Evolutionary conservation across 805 yeast genomes (phyloP), one percentile per base, ranked within the genome.

Genomic region (Wickerhamiella qilinensis): DNA sequence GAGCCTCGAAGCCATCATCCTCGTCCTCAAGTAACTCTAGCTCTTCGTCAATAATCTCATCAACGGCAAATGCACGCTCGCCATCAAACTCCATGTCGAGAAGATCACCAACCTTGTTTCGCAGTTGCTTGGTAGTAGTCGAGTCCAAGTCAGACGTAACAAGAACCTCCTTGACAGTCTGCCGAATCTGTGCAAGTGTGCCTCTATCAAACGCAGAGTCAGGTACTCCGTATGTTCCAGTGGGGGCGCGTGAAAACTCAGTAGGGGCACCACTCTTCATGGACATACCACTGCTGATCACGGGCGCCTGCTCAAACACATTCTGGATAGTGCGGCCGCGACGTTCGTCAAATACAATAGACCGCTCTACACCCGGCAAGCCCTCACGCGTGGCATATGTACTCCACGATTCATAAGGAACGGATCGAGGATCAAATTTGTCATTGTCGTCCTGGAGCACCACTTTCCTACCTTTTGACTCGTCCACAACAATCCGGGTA

Each of bases 401-500:
- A 14, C 44, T 38, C 67, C 67, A 62, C 2, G 59, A 42, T 43
- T 63, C 66, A 42, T 55, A 39, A 4, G 63, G 62, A 15, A 63
- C 56, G 11, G 43, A 35, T 4, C 51, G 43, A 5, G 60, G 60
- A 36, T 62, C 64, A 35, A 57, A 60, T 12, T 47, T 53, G 29
- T 54, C 63, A 3, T 45, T 46, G 22, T 55, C 58, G 33, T 55
- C 57, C 15, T 53, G 56, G 1, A 55, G 48, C 12, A 62, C 54
- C 5, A 55, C 50, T 42, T 68, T 72, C 39, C 60, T 65, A 32
- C 73, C 73, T 44, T 67, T 69, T 44, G 64, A 65, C 37, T 66
- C 76, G 16, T 71, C 75, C 5, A 64, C 63, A 22, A 72, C 71
- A 14, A 65, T 56, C 53, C 79, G 67, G 7, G 79, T 73, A 44